A percentile compares a stretch with the other conserved stretches of the same genome.
phyloP scores from a whole-genome alignment of 225 moss, liverwort and hornwort genomes.

The Pseudisothecium myosuroides region DNA sequence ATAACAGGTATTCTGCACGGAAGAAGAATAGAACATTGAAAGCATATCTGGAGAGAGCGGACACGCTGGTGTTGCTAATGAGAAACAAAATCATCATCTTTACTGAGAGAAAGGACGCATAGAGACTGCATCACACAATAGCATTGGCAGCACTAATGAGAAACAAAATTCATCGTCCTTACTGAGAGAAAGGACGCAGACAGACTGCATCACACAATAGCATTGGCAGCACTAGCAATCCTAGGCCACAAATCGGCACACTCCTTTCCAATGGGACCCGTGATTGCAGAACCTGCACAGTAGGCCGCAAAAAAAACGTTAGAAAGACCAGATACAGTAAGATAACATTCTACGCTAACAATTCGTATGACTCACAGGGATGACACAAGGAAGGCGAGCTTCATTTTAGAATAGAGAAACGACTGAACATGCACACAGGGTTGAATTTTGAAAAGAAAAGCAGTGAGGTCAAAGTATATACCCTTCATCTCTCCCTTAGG shows the following conservation, averaged over 20 bases:
- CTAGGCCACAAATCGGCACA: constrained; percentile 65
- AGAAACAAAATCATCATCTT: neutral
- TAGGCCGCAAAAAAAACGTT: neutral
- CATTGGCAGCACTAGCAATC: constrained; percentile 41
- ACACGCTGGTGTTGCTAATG: neutral
- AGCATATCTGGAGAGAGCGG: neutral
- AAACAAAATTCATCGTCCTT: neutral
- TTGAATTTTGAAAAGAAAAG: neutral
- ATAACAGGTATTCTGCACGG: neutral
- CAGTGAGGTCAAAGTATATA: neutral
- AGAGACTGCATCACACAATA: constrained; percentile 26
- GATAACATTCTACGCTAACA: neutral
- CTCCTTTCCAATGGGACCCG: constrained; percentile 55
- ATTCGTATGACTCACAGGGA: neutral
- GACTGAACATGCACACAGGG: neutral
- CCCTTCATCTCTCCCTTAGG: constrained; percentile 72
- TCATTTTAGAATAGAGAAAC: neutral
- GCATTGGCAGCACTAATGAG: constrained; percentile 33
- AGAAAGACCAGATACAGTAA: neutral
- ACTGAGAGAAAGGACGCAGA: neutral
- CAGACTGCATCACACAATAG: constrained; percentile 33
- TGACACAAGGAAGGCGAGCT: neutral
- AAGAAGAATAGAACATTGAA: neutral
- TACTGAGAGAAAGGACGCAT: neutral
- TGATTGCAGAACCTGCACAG: constrained; percentile 46